A percentile compares a stretch with the other conserved stretches of the same genome.
These are phyloP conservation scores for Themeda triandra DNA, from an alignment of 176 grass and related monocot genomes.

Conservation along the genomic window DNA sequence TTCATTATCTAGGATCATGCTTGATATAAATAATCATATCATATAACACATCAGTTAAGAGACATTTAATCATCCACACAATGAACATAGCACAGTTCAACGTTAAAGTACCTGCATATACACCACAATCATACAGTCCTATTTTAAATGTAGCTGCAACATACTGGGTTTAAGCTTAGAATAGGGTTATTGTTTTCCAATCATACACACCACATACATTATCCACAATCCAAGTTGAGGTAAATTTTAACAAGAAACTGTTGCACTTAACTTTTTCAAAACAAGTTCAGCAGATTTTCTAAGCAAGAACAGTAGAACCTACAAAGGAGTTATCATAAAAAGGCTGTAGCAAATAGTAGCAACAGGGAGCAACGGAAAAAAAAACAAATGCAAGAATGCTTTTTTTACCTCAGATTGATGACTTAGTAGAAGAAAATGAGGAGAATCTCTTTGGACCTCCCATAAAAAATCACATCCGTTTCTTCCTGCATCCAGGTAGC, in stretches of 20 bases:
- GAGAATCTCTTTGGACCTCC: background rate
- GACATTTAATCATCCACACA: background rate
- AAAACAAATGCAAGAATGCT: background rate
- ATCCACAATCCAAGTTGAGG: background rate
- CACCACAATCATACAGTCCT: background rate
- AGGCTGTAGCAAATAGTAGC: no score
- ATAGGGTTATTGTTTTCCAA: background rate
- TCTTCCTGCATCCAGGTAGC: background rate
- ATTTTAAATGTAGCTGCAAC: background rate
- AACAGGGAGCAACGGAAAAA: background rate
- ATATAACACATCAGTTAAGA: background rate
- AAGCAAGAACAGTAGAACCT: no score
- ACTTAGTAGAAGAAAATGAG: background rate
- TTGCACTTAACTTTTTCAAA: background rate
- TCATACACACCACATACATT: background rate
- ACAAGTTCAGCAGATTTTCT: no score
- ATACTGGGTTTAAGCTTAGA: background rate
- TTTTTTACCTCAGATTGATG: background rate
- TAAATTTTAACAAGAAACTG: background rate
- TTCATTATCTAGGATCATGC: background rate
- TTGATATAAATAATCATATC: background rate
- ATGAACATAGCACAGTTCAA: background rate
- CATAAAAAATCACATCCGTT: background rate
- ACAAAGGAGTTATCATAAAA: no score
- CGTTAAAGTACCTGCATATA: background rate